Base-by-base conservation (phyloP, 495 filamentous ascomycete species). In the Neurospora sp. region DNA sequence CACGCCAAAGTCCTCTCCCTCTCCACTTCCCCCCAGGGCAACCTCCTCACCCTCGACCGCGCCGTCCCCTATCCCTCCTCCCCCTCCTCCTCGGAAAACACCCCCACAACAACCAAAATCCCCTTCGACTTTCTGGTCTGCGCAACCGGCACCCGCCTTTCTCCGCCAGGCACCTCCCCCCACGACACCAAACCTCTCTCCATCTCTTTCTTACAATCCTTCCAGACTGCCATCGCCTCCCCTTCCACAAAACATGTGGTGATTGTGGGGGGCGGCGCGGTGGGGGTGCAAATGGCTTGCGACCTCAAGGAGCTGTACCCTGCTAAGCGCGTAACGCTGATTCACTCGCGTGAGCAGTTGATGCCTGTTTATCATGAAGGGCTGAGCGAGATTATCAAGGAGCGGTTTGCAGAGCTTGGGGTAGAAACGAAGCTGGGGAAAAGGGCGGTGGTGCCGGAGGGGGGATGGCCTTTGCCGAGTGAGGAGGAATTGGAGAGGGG, bases 241-340 rank as follows among this genome's bases (percentile, higher is more conserved):
- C 78, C 86, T 4, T 74, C 78, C 11, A 84, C 82, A 0, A 15
- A 31, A 1, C 48, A 59, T 21, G 84, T 90, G 75, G 76, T 84
- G 4, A 82, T 91, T 39, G 81, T 89, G 4, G 89, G 89, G 10
- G 89, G 88, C 9, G 89, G 89, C 10, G 87, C 89, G 4, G 88
- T 89, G 0, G 89, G 88, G 0, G 84, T 90, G 13, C 85, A 91
- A 75, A 84, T 90, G 81, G 88, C 88, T 1, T 84, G 85, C 17
- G 89, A 91, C 74, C 76, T 89, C 36, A 89, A 89, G 75, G 86
- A 86, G 69, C 78, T 82, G 19, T 89, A 88, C 71, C 87, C 86
- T 0, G 80, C 85, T 0, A 90, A 90, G 75, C 76, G 83, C 15
- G 81, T 90, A 38, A 84, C 83, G 0, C 81, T 91, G 2, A 80